Conservation (phyloP, 169 alveolate species). For the Eimeria praecox region DNA sequence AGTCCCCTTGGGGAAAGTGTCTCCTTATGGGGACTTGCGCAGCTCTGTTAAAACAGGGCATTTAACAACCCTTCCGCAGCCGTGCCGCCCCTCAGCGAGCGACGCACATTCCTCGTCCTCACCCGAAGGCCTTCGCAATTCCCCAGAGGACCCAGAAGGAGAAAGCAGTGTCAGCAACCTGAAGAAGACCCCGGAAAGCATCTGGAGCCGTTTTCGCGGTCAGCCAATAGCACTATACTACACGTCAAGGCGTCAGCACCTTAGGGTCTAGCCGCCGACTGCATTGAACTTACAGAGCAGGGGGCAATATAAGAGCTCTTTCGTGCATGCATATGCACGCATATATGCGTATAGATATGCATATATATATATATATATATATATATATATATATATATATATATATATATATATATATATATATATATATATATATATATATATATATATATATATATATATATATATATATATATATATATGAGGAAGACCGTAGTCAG, state of each 20-base stretch:
- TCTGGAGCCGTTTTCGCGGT: constrained; percentile 44
- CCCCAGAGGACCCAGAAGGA: not conserved
- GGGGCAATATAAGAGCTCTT: too few species aligned
- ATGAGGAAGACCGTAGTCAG: too few species aligned
- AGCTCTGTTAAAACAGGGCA: not conserved
- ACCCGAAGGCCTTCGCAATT: constrained; percentile 19
- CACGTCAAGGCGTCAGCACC: not conserved
- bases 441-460: too few species aligned
- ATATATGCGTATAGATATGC: too few species aligned
- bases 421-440: too few species aligned
- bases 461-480: too few species aligned
- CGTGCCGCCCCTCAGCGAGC: constrained; percentile 12
- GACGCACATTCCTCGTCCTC: constrained; percentile 39
- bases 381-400: too few species aligned
- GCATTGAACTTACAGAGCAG: not conserved
- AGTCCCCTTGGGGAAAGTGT: constrained; percentile 4
- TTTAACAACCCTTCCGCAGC: not conserved
- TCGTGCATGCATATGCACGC: not conserved
- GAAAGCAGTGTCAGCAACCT: not conserved
- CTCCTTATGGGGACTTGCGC: constrained; percentile 16
- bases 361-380: too few species aligned
- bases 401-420: too few species aligned
- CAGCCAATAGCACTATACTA: not conserved
- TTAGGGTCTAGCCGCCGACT: too few species aligned
- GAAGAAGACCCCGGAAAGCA: not conserved